These are phyloP conservation scores for Cornus florida DNA, from an alignment of 148 eudicot genomes.

Conservation along the genomic window DNA sequence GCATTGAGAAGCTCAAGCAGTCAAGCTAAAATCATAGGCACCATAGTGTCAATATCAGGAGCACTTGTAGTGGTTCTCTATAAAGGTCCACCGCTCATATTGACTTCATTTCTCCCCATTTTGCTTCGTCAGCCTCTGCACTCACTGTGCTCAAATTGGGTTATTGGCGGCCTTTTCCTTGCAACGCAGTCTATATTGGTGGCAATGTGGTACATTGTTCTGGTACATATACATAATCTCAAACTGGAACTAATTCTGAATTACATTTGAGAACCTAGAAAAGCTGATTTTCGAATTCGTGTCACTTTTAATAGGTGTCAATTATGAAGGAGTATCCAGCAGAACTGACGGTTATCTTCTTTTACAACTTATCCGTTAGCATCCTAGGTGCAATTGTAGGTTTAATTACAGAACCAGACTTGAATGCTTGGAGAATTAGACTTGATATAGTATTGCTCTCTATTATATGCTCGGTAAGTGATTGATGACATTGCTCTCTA, in stretches of 20 bases:
- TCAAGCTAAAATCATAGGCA: slow-evolving; percentile 34
- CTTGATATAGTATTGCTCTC: slow-evolving; percentile 60
- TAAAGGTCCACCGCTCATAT: slow-evolving; percentile 33
- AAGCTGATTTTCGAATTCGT: background rate
- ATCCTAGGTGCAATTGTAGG: slow-evolving; percentile 43
- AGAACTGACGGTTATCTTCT: slow-evolving; percentile 62
- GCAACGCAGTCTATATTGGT: slow-evolving; percentile 55
- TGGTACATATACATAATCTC: slow-evolving; percentile 31
- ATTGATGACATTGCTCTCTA: background rate
- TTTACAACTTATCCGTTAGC: slow-evolving; percentile 51
- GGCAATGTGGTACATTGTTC: slow-evolving; percentile 68
- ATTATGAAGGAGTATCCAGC: slow-evolving; percentile 72
- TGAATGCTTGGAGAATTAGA: slow-evolving; percentile 49
- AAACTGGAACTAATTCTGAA: background rate
- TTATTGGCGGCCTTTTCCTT: slow-evolving; percentile 60
- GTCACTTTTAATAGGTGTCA: slow-evolving; percentile 36
- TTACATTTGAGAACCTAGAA: background rate
- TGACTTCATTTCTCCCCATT: slow-evolving; percentile 8
- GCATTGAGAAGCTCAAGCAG: slow-evolving; percentile 28
- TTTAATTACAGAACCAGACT: slow-evolving; percentile 38
- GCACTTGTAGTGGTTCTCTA: slow-evolving; percentile 39
- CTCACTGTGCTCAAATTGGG: slow-evolving; percentile 45
- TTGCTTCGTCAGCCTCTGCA: slow-evolving; percentile 11
- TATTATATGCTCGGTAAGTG: slow-evolving; percentile 54
- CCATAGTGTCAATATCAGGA: slow-evolving; percentile 36